Percentiles rank a stretch among this genome's conserved stretches.
These are phyloP conservation scores for Chlorophyllum brunneum DNA, from an alignment of 768 basidiomycete genomes.

Conservation along the genomic window DNA sequence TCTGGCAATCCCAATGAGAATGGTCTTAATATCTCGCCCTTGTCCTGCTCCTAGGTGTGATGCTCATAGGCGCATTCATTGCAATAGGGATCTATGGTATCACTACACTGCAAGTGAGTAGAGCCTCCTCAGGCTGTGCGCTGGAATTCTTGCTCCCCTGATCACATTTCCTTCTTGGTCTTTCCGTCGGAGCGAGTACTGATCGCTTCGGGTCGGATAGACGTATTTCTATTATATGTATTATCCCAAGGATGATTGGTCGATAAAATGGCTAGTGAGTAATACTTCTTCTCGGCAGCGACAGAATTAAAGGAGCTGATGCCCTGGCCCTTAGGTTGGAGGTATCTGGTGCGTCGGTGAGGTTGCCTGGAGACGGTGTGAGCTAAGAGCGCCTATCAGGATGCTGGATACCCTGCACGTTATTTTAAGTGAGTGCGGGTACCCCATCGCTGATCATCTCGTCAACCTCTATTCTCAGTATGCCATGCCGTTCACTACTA, in stretches of 20 bases:
- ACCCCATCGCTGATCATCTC: not conserved
- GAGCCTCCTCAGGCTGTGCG: too few relatives aligned
- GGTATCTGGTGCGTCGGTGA: slow-evolving; percentile 27
- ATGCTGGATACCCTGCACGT: slow-evolving; percentile 37
- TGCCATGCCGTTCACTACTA: slow-evolving; percentile 39
- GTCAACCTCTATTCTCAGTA: slow-evolving; percentile 25
- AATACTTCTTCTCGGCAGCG: not conserved
- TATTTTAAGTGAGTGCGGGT: slow-evolving; percentile 30
- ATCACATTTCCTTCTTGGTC: not conserved
- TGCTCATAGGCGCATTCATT: slow-evolving; percentile 33
- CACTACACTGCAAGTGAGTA: slow-evolving; percentile 37
- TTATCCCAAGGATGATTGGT: slow-evolving; percentile 32
- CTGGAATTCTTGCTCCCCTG: too few relatives aligned
- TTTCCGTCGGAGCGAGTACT: not conserved
- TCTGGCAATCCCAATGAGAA: not conserved
- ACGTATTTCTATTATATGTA: slow-evolving; percentile 39
- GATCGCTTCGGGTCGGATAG: slow-evolving; percentile 18
- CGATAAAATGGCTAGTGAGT: slow-evolving; percentile 33
- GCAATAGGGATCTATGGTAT: slow-evolving; percentile 40
- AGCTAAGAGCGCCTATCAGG: slow-evolving; percentile 22
- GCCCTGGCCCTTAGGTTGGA: slow-evolving; percentile 24
- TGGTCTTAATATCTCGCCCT: too few relatives aligned
- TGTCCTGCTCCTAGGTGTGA: slow-evolving; percentile 24
- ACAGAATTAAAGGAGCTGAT: not conserved
- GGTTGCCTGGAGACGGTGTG: not conserved